Evolutionary conservation across 78 protist genomes (phyloP).

Genomic region (slime mould (Dictyostelium discoideum)): DNA sequence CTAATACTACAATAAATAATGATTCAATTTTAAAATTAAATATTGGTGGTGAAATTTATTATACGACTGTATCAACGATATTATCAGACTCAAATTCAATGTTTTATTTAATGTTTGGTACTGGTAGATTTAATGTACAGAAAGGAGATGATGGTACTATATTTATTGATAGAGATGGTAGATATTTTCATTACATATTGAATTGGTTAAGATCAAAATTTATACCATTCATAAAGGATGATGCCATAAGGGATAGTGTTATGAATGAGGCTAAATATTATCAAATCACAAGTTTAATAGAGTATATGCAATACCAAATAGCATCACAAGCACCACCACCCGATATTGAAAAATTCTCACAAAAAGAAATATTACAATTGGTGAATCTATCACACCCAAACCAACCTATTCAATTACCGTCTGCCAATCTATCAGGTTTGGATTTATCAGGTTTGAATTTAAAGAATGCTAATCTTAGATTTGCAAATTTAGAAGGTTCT

Average conservation of each 20-base stretch:
- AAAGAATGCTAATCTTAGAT: slow-evolving; percentile 46
- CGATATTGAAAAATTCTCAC: slow-evolving; percentile 6
- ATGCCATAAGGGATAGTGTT: background rate
- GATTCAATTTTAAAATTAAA: slow-evolving; percentile 35
- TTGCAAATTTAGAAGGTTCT: slow-evolving; percentile 69
- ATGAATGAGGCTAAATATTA: slow-evolving; percentile 49
- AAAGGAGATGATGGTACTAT: slow-evolving; percentile 47
- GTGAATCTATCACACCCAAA: background rate
- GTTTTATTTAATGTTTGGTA: slow-evolving; percentile 65
- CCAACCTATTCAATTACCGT: slow-evolving; percentile 49
- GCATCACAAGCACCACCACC: background rate
- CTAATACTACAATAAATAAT: background rate
- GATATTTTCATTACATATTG: slow-evolving; percentile 46
- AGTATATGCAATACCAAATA: background rate
- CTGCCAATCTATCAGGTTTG: slow-evolving; percentile 46
- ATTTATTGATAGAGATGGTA: slow-evolving; percentile 78
- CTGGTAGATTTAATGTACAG: slow-evolving; percentile 66
- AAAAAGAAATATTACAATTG: slow-evolving; percentile 46
- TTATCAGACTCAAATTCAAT: slow-evolving; percentile 49
- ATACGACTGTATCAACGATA: slow-evolving; percentile 45
- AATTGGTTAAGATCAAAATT: slow-evolving; percentile 49
- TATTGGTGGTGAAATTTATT: slow-evolving; percentile 56
- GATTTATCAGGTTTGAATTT: slow-evolving; percentile 44
- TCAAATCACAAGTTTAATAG: slow-evolving; percentile 21
- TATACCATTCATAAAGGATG: slow-evolving; percentile 6